Percentiles rank a stretch among this genome's conserved stretches.
These are phyloP conservation scores for Celoporthe dispersa DNA, from an alignment of 2,329 filamentous ascomycete genomes.

Conservation along the genomic window DNA sequence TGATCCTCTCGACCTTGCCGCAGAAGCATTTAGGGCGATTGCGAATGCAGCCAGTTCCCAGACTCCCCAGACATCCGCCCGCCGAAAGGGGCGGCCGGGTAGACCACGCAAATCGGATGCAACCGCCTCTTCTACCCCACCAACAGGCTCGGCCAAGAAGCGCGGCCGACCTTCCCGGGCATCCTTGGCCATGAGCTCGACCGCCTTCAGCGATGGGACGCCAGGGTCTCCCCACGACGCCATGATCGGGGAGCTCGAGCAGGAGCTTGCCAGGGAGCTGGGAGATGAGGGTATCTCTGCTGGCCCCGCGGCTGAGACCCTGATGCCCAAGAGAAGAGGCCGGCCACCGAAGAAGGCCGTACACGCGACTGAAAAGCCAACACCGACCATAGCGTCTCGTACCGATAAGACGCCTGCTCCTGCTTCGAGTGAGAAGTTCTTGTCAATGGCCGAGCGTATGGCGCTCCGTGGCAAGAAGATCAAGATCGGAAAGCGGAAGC, in stretches of 20 bases:
- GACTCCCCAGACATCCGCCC: slow-evolving; percentile 5
- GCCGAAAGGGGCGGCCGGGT: slow-evolving; percentile 31
- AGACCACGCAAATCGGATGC: slow-evolving; percentile 36
- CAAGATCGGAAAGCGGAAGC: slow-evolving; percentile 50
- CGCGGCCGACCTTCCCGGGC: slow-evolving; percentile 31
- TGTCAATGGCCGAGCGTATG: slow-evolving; percentile 64
- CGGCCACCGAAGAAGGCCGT: slow-evolving; percentile 39
- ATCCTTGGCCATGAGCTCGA: slow-evolving; percentile 24
- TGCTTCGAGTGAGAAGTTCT: slow-evolving; percentile 39
- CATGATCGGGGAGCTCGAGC: slow-evolving; percentile 41
- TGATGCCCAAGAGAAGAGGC: slow-evolving; percentile 37
- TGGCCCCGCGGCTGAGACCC: background rate
- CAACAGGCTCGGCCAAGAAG: slow-evolving; percentile 27
- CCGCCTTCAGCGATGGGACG: slow-evolving; percentile 24
- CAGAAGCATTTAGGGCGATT: slow-evolving; percentile 40
- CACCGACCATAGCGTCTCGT: slow-evolving; percentile 1
- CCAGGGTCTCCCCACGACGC: slow-evolving; percentile 28
- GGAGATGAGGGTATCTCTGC: slow-evolving; percentile 27
- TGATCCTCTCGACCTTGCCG: slow-evolving; percentile 39
- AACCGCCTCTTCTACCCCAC: slow-evolving; percentile 21
- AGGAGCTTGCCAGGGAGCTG: slow-evolving; percentile 41
- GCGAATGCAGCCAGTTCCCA: slow-evolving; percentile 27
- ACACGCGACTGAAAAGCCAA: slow-evolving; percentile 12
- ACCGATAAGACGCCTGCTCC: slow-evolving; percentile 12
- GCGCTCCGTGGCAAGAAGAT: slow-evolving; percentile 57